Evolutionary conservation across 2,329 filamentous ascomycete genomes (phyloP), one percentile per base, ranked within the genome.

Genomic region (Colletotrichum tabaci): DNA sequence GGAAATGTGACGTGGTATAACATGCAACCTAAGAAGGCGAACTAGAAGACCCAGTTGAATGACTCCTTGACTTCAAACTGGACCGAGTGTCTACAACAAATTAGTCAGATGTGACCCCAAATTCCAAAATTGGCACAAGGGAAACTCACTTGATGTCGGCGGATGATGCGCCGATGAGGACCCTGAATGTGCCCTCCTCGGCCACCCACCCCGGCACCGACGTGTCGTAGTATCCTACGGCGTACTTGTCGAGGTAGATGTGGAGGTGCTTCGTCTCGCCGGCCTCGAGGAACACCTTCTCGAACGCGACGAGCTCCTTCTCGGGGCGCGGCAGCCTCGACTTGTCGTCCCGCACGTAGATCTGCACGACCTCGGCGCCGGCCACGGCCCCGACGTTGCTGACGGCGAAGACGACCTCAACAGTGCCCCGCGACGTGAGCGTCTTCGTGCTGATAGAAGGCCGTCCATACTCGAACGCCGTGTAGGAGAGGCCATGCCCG

Each of bases 401-500:
- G 66, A 88, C 76, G 3, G 82, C 86, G 68, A 88, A 80, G 23
- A 84, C 82, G 47, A 88, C 79, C 62, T 85, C 84, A 67, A 87
- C 81, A 1, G 77, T 80, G 60, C 75, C 80, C 67, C 83, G 74
- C 52, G 84, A 76, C 47, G 80, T 75, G 66, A 88, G 78, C 2
- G 82, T 78, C 63, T 80, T 79, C 2, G 79, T 76, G 75, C 82
- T 85, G 64, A 91, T 84, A 4, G 85, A 85, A 0, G 90, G 86
- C 1, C 85, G 82, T 16, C 89, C 89, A 76, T 93, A 92, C 57
- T 87, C 85, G 78, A 94, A 94, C 0, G 83, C 87, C 0, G 92
- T 94, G 79, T 94, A 95, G 0, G 91, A 92, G 9, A 94, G 85
- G 1, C 93, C 92, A 78, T 93, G 91, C 13, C 93, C 93, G 74